phyloP scores from a whole-genome alignment of 1,284 basidiomycete species.

The Ganoderma sp. region DNA sequence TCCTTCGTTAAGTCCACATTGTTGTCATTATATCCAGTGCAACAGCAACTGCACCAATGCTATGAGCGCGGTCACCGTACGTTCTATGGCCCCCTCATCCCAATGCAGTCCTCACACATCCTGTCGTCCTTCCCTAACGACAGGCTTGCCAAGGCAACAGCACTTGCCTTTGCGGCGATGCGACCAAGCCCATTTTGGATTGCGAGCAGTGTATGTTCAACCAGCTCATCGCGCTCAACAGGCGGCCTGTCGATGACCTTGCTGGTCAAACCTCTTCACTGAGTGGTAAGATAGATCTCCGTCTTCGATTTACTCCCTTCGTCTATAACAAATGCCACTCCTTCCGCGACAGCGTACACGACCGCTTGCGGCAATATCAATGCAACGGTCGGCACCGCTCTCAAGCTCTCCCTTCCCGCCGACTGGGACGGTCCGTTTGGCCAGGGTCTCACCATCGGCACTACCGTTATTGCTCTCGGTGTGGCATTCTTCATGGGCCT shows the following conservation, averaged over 20 bases:
- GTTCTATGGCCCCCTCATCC: background rate
- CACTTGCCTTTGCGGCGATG: slow-evolving; percentile 57
- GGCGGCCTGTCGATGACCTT: slow-evolving; percentile 51
- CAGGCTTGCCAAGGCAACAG: slow-evolving; percentile 44
- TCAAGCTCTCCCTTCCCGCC: slow-evolving; percentile 50
- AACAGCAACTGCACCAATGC: background rate
- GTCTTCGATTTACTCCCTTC: background rate
- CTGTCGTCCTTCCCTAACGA: background rate
- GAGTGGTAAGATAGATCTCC: slow-evolving; percentile 48
- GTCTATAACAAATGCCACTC: background rate
- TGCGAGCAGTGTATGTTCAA: slow-evolving; percentile 73
- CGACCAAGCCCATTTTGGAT: slow-evolving; percentile 48
- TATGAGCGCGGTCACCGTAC: background rate
- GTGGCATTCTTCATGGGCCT: slow-evolving; percentile 53
- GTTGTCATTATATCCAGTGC: slow-evolving; percentile 33
- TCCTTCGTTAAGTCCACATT: background rate
- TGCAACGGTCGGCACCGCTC: slow-evolving; percentile 45
- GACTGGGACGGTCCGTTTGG: slow-evolving; percentile 67
- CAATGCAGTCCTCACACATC: background rate
- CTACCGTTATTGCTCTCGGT: slow-evolving; percentile 53
- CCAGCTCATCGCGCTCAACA: slow-evolving; percentile 56
- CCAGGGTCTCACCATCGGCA: slow-evolving; percentile 47
- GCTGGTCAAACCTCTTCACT: slow-evolving; percentile 63
- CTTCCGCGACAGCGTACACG: slow-evolving; percentile 50
- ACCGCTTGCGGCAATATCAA: slow-evolving; percentile 48